Conservation (phyloP, 257 asterid genomes). For the Buddleja alternifolia region DNA sequence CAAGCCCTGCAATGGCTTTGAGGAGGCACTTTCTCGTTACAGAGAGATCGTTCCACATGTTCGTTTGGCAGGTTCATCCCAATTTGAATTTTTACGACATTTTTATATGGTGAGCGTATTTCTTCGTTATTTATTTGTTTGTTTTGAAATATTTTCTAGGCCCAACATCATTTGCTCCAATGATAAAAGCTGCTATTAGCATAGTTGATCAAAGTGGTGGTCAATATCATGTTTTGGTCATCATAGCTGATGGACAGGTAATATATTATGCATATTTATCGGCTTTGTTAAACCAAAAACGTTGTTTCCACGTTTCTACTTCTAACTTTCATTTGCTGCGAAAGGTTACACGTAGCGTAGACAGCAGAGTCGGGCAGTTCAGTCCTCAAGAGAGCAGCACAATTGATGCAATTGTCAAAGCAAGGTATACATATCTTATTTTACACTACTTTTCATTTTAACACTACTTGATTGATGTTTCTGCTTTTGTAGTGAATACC, state of each 20-base stretch:
- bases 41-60: slow-evolving; percentile 69
- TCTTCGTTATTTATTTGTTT: not conserved
- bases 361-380: slow-evolving; percentile 60
- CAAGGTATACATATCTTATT: slow-evolving; percentile 51
- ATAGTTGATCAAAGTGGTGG: slow-evolving; percentile 86
- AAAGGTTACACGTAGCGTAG: slow-evolving; percentile 89
- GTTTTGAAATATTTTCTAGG: slow-evolving; percentile 44
- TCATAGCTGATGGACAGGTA: slow-evolving; percentile 96
- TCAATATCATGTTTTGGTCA: slow-evolving; percentile 82
- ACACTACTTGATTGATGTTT: not conserved
- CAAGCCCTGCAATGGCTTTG: slow-evolving; percentile 74
- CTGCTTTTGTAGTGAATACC: slow-evolving; percentile 56
- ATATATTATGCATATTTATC: not conserved
- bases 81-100: not conserved
- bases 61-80: slow-evolving; percentile 65
- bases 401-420: slow-evolving; percentile 77
- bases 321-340: no score
- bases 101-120: not conserved
- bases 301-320: not conserved
- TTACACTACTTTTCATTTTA: not conserved
- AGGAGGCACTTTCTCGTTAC: slow-evolving; percentile 74
- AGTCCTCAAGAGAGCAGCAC: slow-evolving; percentile 83
- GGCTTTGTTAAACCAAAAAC: not conserved
- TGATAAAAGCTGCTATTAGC: slow-evolving; percentile 79
- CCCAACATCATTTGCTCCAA: slow-evolving; percentile 89